Percentiles rank a stretch among this genome's conserved stretches.
Conservation (phyloP, 768 basidiomycete species). For the Calocybe indica region DNA sequence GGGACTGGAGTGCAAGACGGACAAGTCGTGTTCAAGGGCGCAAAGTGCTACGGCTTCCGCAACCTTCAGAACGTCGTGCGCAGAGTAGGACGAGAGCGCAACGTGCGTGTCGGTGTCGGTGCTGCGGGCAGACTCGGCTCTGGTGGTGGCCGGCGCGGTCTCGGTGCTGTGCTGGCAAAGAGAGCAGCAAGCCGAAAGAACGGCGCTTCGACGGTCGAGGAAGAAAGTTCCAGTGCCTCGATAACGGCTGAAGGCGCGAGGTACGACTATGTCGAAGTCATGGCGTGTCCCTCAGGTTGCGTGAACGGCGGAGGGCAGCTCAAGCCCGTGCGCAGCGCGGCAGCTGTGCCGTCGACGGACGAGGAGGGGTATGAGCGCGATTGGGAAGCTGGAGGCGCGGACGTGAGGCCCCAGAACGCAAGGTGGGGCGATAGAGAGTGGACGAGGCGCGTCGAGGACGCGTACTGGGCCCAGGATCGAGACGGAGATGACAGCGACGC, state of each 20-base stretch:
- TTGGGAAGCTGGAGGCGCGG: slow-evolving; percentile 53
- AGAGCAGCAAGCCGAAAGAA: slow-evolving; percentile 25
- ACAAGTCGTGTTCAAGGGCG: slow-evolving; percentile 80
- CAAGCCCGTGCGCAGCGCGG: slow-evolving; percentile 24
- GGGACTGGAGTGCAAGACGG: slow-evolving; percentile 12
- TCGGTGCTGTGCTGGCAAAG: slow-evolving; percentile 12
- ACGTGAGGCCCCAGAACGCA: slow-evolving; percentile 34
- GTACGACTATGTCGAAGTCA: slow-evolving; percentile 94
- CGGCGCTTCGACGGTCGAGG: slow-evolving; percentile 26
- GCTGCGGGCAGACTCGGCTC: slow-evolving; percentile 47
- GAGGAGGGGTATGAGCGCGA: slow-evolving; percentile 64
- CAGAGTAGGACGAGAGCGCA: slow-evolving; percentile 83
- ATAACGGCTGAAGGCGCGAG: no score
- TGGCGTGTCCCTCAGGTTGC: slow-evolving; percentile 98
- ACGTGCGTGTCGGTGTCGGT: slow-evolving; percentile 67
- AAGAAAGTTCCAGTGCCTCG: slow-evolving; percentile 20
- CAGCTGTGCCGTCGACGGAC: slow-evolving; percentile 20
- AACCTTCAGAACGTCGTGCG: slow-evolving; percentile 96
- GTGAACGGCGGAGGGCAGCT: slow-evolving; percentile 96
- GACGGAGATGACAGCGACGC: neutral
- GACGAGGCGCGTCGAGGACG: slow-evolving; percentile 73
- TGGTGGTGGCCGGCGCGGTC: slow-evolving; percentile 6
- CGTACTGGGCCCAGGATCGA: slow-evolving; percentile 60
- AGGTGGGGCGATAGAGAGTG: slow-evolving; percentile 83
- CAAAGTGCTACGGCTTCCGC: slow-evolving; percentile 95